Conservation (phyloP, 768 basidiomycete species). For the Leucogyrophana mollusca region DNA sequence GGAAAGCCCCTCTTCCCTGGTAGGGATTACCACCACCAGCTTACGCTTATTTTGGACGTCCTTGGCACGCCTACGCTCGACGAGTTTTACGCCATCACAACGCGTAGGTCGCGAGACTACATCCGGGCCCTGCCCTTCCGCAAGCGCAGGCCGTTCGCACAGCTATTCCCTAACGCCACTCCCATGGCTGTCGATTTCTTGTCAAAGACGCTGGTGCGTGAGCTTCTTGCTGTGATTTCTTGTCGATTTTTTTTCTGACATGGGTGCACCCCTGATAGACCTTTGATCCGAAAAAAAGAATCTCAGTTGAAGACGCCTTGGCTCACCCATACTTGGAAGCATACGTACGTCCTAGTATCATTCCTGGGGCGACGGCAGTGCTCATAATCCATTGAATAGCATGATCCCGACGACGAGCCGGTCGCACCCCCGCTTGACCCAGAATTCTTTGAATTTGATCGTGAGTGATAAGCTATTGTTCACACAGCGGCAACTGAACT, state of each 20-base stretch:
- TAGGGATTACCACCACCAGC: slow-evolving; percentile 93
- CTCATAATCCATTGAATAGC: slow-evolving; percentile 40
- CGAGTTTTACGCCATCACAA: slow-evolving; percentile 97
- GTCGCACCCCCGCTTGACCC: slow-evolving; percentile 93
- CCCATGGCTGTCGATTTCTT: slow-evolving; percentile 75
- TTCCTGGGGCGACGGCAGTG: slow-evolving; percentile 1
- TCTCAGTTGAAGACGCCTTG: slow-evolving; percentile 91
- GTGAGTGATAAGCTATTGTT: slow-evolving; percentile 48
- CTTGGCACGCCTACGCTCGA: slow-evolving; percentile 96
- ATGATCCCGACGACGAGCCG: slow-evolving; percentile 97
- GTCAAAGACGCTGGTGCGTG: slow-evolving; percentile 75
- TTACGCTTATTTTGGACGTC: slow-evolving; percentile 93
- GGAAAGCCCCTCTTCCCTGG: slow-evolving; percentile 97
- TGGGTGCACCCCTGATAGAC: slow-evolving; percentile 48
- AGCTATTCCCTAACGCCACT: slow-evolving; percentile 89
- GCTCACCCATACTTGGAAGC: slow-evolving; percentile 95
- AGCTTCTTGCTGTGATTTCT: neutral
- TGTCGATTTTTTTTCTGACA: neutral
- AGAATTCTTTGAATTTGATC: slow-evolving; percentile 96
- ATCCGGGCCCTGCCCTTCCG: slow-evolving; percentile 93
- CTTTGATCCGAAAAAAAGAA: slow-evolving; percentile 96
- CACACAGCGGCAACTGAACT: neutral
- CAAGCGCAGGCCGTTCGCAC: slow-evolving; percentile 78
- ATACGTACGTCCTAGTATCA: slow-evolving; percentile 53
- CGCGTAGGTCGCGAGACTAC: slow-evolving; percentile 89